These are phyloP conservation scores for Tolypocladium ophioglossoides DNA, from an alignment of 2,329 filamentous ascomycete genomes.

Conservation along the genomic window DNA sequence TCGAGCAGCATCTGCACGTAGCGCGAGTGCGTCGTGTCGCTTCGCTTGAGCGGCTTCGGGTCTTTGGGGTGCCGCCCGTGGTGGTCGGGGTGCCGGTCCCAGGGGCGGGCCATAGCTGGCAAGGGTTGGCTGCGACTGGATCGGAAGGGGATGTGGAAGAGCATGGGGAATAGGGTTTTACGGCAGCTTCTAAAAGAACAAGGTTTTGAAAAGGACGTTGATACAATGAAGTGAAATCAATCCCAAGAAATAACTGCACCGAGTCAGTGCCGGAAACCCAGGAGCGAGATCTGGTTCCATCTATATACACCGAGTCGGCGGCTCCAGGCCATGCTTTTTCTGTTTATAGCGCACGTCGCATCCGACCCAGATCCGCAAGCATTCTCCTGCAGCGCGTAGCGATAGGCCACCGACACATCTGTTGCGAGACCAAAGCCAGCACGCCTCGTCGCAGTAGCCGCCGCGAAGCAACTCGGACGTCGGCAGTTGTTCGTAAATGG, in stretches of 20 bases:
- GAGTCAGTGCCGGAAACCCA: not conserved
- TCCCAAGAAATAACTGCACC: not conserved
- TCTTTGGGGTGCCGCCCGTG: slow-evolving; percentile 1
- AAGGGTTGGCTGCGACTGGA: not conserved
- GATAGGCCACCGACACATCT: not conserved
- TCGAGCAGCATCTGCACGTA: slow-evolving; percentile 36
- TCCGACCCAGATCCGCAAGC: not conserved
- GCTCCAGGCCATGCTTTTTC: too few relatives aligned
- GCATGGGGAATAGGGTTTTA: not conserved
- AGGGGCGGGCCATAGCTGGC: slow-evolving; percentile 1
- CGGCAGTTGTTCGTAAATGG: not conserved
- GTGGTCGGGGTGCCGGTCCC: slow-evolving; percentile 3
- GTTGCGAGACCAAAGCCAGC: not conserved
- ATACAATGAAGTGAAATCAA: not conserved
- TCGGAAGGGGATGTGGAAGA: not conserved
- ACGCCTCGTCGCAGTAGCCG: not conserved
- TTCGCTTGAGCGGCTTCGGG: slow-evolving; percentile 5
- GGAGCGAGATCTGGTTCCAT: not conserved
- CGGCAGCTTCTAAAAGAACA: not conserved
- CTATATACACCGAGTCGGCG: not conserved
- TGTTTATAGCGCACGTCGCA: not conserved
- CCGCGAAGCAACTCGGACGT: not conserved
- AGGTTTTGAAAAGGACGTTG: not conserved
- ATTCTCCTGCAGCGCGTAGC: not conserved
- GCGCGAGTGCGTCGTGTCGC: slow-evolving; percentile 20